Percentiles rank a stretch among this genome's conserved stretches.
Conservation (phyloP, 2,329 filamentous ascomycete genomes). For the Aspergillus tamarii region DNA sequence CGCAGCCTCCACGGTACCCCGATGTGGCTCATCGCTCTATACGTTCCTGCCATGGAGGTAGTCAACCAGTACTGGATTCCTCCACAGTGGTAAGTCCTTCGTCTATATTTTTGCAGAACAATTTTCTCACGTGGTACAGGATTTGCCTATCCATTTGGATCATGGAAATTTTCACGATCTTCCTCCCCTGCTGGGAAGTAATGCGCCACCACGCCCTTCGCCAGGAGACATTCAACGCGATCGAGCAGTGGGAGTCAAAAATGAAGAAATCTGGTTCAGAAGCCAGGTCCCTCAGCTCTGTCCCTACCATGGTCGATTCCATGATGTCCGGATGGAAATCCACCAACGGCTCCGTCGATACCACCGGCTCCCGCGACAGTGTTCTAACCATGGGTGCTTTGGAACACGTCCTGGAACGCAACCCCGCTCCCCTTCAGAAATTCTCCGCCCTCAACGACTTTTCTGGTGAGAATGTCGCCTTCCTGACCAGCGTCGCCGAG, state of each 20-base stretch:
- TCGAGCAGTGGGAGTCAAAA: conserved; percentile 44
- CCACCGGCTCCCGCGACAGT: conserved; percentile 45
- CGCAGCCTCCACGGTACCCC: conserved; percentile 65
- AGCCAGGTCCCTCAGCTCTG: conserved; percentile 32
- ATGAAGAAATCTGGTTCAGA: conserved; percentile 29
- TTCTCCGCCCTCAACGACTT: conserved; percentile 70
- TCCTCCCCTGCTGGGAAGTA: conserved; percentile 65
- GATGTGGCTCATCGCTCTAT: conserved; percentile 64
- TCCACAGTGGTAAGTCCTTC: conserved; percentile 60
- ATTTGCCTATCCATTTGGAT: conserved; percentile 63
- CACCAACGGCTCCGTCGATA: conserved; percentile 43
- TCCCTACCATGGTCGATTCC: conserved; percentile 34
- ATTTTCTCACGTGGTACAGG: conserved; percentile 18
- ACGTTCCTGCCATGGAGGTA: conserved; percentile 55
- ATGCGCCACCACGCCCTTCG: conserved; percentile 38
- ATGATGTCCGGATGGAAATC: conserved; percentile 33
- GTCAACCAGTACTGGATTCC: conserved; percentile 62
- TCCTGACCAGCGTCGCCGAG: conserved; percentile 60
- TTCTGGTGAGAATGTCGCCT: conserved; percentile 72
- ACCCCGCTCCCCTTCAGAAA: conserved; percentile 62
- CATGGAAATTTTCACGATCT: conserved; percentile 66
- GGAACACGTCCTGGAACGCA: conserved; percentile 61
- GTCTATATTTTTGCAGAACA: background rate
- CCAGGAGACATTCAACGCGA: conserved; percentile 40
- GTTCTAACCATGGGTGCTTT: conserved; percentile 65